A percentile compares a stretch with the other conserved stretches of the same genome.
phyloP scores from a whole-genome alignment of 2,329 filamentous ascomycete species.

The Colletotrichum shisoi region DNA sequence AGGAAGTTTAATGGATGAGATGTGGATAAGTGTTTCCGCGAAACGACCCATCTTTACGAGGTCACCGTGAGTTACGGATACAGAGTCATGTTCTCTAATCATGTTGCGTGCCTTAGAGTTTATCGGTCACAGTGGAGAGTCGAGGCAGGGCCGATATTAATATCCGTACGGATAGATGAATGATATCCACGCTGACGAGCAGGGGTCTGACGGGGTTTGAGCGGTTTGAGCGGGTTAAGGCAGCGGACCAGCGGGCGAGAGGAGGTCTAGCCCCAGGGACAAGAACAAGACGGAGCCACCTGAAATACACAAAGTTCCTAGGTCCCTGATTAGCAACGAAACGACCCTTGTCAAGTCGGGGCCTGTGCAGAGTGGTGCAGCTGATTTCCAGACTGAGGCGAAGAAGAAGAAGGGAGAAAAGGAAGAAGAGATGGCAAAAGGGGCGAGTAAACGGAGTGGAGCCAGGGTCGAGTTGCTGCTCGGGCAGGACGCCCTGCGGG shows the following conservation, averaged over 20 bases:
- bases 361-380: no score
- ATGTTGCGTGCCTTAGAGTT: conserved; percentile 30
- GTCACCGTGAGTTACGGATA: conserved; percentile 18
- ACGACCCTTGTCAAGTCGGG: neutral
- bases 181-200: conserved; percentile 2
- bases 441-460: no score
- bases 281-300: neutral
- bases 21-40: conserved; percentile 27
- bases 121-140: neutral
- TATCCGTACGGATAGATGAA: no score
- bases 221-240: no score
- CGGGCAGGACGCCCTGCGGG: conserved; percentile 29
- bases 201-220: conserved; percentile 3
- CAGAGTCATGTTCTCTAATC: conserved; percentile 33
- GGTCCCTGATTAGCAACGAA: neutral
- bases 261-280: neutral
- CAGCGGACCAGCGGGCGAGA: neutral
- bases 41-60: conserved; percentile 35
- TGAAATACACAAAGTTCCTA: neutral
- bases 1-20: conserved; percentile 30
- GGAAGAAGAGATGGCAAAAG: no score
- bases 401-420: no score
- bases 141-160: no score
- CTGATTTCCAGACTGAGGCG: no score
- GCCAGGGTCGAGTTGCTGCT: conserved; percentile 7